Conservation (phyloP, 805 yeast species). For the Brettanomyces bruxellensis region DNA sequence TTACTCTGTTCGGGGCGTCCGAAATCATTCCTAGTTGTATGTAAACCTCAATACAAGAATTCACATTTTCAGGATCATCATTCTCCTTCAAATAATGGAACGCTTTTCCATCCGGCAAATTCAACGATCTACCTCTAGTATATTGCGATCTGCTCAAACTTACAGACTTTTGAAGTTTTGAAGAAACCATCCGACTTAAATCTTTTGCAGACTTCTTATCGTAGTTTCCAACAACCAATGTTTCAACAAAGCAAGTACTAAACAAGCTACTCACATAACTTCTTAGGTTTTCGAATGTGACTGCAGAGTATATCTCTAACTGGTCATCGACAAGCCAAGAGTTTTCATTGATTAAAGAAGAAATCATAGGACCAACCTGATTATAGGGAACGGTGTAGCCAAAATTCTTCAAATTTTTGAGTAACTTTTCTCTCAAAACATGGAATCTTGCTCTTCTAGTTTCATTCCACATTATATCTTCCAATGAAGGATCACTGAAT, state of each 20-base stretch:
- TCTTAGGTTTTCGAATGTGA: constrained; percentile 31
- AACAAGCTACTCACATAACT: constrained; percentile 43
- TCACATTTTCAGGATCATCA: constrained; percentile 63
- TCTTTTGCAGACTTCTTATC: constrained; percentile 42
- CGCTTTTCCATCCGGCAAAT: constrained; percentile 30
- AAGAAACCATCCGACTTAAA: constrained; percentile 34
- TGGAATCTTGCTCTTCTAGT: constrained; percentile 52
- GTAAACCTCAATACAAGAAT: constrained; percentile 76
- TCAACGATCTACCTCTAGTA: constrained; percentile 32
- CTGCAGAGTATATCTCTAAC: constrained; percentile 37
- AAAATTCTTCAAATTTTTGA: constrained; percentile 57
- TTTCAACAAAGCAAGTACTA: constrained; percentile 57
- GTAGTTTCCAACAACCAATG: constrained; percentile 72
- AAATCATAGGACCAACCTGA: constrained; percentile 59
- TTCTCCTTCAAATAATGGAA: constrained; percentile 40
- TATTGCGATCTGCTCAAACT: constrained; percentile 36
- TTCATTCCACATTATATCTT: constrained; percentile 16
- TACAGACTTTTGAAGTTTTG: constrained; percentile 19
- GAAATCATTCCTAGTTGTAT: constrained; percentile 52
- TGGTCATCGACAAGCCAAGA: constrained; percentile 61
- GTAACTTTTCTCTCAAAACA: constrained; percentile 52
- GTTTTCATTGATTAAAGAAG: constrained; percentile 61
- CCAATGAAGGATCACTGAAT: constrained; percentile 26
- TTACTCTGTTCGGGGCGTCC: constrained; percentile 35
- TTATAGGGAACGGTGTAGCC: constrained; percentile 69